Evolutionary conservation across 1,139 yeast species (phyloP), one percentile per base, ranked within the genome.

Genomic region (Taiozyma onychis): DNA sequence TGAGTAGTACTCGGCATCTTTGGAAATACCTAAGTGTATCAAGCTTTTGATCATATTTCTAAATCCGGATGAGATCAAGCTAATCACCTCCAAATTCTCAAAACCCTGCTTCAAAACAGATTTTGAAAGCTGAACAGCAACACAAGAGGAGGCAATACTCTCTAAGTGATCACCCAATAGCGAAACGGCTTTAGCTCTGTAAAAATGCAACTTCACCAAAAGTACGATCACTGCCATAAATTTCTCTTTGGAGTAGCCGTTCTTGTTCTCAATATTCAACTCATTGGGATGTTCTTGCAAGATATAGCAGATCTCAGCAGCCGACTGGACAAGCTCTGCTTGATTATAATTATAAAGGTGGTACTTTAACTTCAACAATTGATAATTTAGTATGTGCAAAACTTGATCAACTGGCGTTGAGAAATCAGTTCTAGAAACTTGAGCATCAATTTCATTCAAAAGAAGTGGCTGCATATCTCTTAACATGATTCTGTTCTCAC

Each of bases 1-100:
- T 14, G 73, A 56, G 62, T 75, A 83, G 60, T 72, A 80, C 4
- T 70, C 69, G 41, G 78, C 69, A 49, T 83, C 88, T 54, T 78
- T 78, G 0, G 81, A 68, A 3, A 80, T 58, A 0, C 89, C 88
- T 44, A 80, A 58, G 43, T 70, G 72, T 22, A 71, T 65, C 49
- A 72, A 69, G 1, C 68, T 57, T 3, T 68, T 63, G 34, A 81
- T 64, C 26, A 78, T 61, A 11, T 53, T 50, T 16, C 64, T 62
- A 57, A 76, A 76, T 6, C 76, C 55, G 6, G 65, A 61, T 11
- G 71, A 60, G 35, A 81, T 60, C 27, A 66, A 56, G 1, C 55
- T 53, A 0, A 72, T 63, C 2, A 77, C 64, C 41, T 66, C 67
- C 65, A 82, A 67, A 51, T 71, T 70, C 4, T 74, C 57, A 16